A percentile compares a stretch with the other conserved stretches of the same genome.
phyloP scores from a whole-genome alignment of 1,284 basidiomycete genomes.

The Ceratobasidium sp. region DNA sequence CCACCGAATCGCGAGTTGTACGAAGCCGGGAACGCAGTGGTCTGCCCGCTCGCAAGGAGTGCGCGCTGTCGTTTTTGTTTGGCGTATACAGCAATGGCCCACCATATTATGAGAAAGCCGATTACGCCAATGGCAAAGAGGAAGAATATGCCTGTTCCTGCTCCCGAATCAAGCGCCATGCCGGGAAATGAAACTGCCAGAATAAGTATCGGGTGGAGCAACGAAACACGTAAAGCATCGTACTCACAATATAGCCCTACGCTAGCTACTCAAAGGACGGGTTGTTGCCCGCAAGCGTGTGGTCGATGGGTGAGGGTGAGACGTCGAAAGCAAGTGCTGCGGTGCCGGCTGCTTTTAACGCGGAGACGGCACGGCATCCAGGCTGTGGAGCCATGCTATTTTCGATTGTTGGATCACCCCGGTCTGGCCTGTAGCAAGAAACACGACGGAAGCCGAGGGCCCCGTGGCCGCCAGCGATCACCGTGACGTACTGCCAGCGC shows the following conservation, averaged over 20 bases:
- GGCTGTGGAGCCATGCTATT: conserved; percentile 5
- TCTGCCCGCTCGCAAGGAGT: neutral
- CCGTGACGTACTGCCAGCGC: no score
- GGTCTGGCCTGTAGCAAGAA: no score
- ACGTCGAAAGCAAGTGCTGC: neutral
- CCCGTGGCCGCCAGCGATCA: neutral
- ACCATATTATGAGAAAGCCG: conserved; percentile 5
- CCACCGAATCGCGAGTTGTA: neutral
- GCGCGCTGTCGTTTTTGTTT: conserved; percentile 10
- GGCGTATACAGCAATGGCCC: conserved; percentile 7
- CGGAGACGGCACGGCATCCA: neutral
- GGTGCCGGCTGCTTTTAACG: conserved; percentile 3
- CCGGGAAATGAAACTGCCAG: neutral
- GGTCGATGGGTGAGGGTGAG: neutral
- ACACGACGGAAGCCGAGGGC: neutral
- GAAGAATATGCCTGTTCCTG: conserved; percentile 33
- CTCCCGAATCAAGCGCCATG: neutral
- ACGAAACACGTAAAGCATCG: no score
- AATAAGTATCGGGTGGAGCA: neutral
- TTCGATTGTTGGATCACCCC: no score
- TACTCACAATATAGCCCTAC: no score
- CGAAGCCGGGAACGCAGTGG: neutral
- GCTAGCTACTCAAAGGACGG: no score
- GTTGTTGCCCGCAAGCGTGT: neutral
- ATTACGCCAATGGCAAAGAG: neutral